Evolutionary conservation across 306 rosid species (phyloP), one percentile per base, ranked within the genome.

Genomic region (Malus sieversii): DNA sequence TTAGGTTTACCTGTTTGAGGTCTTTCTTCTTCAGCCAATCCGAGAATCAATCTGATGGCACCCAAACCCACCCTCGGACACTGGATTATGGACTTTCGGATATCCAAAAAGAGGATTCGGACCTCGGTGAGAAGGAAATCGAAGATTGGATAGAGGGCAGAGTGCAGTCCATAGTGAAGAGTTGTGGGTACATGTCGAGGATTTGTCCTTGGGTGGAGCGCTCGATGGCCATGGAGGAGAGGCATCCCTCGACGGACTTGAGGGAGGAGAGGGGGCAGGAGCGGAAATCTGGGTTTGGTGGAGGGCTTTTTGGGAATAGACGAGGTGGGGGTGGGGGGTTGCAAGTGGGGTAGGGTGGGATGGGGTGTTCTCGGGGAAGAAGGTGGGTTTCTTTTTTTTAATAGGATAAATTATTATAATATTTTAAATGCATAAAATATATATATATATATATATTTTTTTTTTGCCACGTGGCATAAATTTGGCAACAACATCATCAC

Each of bases 71-170:
- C 32, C 57, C 96, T 80, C 2, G 98, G 98, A 84, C 97, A 88
- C 30, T 92, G 87, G 32, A 80, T 30, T 6, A 93, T 45, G 45
- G 91, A 85, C 46, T 82, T 84, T 6, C 82, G 82, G 51, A 93
- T 83, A 64, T 94, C 71, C 1, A 71, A 86, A 76, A 80, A 90
- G 8, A 91, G 93, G 78, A 94, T 85, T 20, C 6, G 10, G 6
- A 84, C 97, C 59, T 94, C 90, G 16, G 88, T 84, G 73, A 90
- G 82, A 35, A 93, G 91, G 79, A 90, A 94, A 68, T 91, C 98
- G 67, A 94, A 81, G 44, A 93, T n/a, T 2, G 97, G 94, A 76
- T 93, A 93, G 75, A 91, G 84, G 11, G 86, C 86, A 27, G 6
- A 9, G 66, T 90, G 30, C 1, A 93, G 67, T 91, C 90, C 45